These are phyloP conservation scores for Boletus rubroflammeus DNA, from an alignment of 768 basidiomycete genomes.

Conservation along the genomic window DNA sequence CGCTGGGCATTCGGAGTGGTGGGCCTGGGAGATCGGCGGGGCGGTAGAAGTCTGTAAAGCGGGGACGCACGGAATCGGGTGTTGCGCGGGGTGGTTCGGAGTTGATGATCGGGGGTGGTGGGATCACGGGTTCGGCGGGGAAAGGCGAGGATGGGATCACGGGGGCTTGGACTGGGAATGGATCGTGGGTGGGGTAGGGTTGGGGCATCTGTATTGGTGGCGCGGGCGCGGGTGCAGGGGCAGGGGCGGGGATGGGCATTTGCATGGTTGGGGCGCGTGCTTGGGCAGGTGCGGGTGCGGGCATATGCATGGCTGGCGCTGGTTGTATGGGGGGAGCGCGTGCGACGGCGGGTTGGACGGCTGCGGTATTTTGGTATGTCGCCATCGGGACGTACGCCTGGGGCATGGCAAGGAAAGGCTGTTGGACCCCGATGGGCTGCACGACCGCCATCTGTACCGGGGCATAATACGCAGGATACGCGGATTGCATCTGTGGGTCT, in stretches of 20 bases:
- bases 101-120: conserved; percentile 16
- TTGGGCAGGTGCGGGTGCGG: not conserved
- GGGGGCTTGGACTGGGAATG: not conserved
- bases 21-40: conserved; percentile 8
- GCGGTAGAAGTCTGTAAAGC: conserved; percentile 30
- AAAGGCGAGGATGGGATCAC: conserved; percentile 19
- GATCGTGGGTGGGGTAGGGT: not conserved
- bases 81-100: conserved; percentile 7
- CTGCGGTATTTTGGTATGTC: conserved; percentile 14
- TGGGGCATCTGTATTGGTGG: conserved; percentile 20
- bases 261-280: not conserved
- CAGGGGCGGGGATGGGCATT: conserved; percentile 2
- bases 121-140: conserved; percentile 16
- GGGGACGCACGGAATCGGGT: conserved; percentile 16
- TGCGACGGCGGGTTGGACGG: conserved; percentile 11
- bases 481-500: conserved; percentile 25
- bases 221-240: not conserved
- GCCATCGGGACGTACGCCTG: conserved; percentile 27
- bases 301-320: conserved; percentile 15
- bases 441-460: conserved; percentile 25
- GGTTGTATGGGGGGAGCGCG: not conserved
- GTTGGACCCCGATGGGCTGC: conserved; percentile 24
- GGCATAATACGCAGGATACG: conserved; percentile 28
- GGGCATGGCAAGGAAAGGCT: conserved; percentile 28
- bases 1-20: not conserved